Evolutionary conservation across 2,329 filamentous ascomycete genomes (phyloP), one percentile per base, ranked within the genome.

Genomic region (Herpomyces periplanetae): DNA sequence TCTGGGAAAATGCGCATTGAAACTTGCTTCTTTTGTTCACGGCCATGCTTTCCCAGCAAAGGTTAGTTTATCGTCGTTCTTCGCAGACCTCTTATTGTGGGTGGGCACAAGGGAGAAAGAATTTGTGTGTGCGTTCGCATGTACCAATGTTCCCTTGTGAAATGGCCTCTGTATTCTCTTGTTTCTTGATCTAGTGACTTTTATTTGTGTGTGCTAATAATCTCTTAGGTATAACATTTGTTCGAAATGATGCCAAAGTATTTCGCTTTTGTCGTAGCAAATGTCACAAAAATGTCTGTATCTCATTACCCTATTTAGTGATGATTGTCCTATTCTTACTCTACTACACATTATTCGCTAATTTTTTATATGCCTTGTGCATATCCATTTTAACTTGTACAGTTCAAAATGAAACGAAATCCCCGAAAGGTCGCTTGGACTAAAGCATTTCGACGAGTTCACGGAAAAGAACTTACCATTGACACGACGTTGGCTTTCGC

Each of bases 371-470:
- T 8, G 7, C 18, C 13, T 16, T 20, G 11, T 16, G 12, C 14
- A 19, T 6, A 13, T 13, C 16, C 18, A 20, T 21, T 26, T 17
- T 24, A 11, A 6, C 5, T 17, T 5, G n/a, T 4, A 19, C 27
- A 57, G 49, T 85, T 84, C 55, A 80, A 84, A 45, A 85, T 85
- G 68, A 87, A 87, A 63, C 61, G 80, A 29, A 88, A 91, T 44
- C 73, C 75, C 13, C 60, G 75, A 38, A 87, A 88, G 28, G 55
- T 91, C 31, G 80, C 71, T 42, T 88, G 75, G 80, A 88, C 75
- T 26, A 87, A 88, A 49, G 59, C 68, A 20, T 75, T 73, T 51
- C 63, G 71, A 34, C 62, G 61, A 36, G 55, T 62, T 8, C 61
- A 64, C 22, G 68, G 68, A 44, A 58, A 36, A 57, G 53, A 58